These are phyloP conservation scores for Candida loeiensis DNA, from an alignment of 805 yeast species.

Conservation along the genomic window DNA sequence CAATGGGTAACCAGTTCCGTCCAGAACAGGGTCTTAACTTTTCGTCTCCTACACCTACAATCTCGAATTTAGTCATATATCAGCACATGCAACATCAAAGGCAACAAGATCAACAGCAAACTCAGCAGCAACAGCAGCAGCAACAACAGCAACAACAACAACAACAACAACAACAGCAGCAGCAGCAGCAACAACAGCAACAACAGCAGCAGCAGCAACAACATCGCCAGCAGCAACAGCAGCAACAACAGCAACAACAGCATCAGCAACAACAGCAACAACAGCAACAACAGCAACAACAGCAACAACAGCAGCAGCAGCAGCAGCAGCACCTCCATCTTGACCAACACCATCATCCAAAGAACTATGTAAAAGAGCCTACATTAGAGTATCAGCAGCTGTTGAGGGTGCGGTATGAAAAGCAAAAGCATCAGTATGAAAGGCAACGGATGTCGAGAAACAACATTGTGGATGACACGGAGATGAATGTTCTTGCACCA, in stretches of 20 bases:
- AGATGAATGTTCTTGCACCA: slow-evolving; percentile 4
- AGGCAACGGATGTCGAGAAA: slow-evolving; percentile 1
- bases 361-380: slow-evolving; percentile 1
- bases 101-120: slow-evolving; percentile 12
- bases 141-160: slow-evolving; percentile 4
- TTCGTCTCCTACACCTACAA: slow-evolving; percentile 15
- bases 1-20: slow-evolving; percentile 21
- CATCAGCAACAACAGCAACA: no score
- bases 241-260: slow-evolving; percentile 3
- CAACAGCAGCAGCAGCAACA: slow-evolving; percentile 10
- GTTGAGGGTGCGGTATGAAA: slow-evolving; percentile 5
- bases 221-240: slow-evolving; percentile 7
- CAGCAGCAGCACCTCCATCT: background rate
- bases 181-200: slow-evolving; percentile 14
- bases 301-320: slow-evolving; percentile 1
- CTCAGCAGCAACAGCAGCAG: slow-evolving; percentile 8
- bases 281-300: slow-evolving; percentile 4
- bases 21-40: slow-evolving; percentile 27
- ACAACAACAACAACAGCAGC: slow-evolving; percentile 10
- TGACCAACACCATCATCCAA: slow-evolving; percentile 2
- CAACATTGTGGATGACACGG: slow-evolving; percentile 1
- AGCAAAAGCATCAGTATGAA: slow-evolving; percentile 3
- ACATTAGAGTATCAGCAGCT: slow-evolving; percentile 6
- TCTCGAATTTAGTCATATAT: slow-evolving; percentile 12
- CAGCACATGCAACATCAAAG: slow-evolving; percentile 14